A percentile compares a stretch with the other conserved stretches of the same genome.
Conservation (phyloP, 305 asterid genomes). For the Euphrasia arctica region DNA sequence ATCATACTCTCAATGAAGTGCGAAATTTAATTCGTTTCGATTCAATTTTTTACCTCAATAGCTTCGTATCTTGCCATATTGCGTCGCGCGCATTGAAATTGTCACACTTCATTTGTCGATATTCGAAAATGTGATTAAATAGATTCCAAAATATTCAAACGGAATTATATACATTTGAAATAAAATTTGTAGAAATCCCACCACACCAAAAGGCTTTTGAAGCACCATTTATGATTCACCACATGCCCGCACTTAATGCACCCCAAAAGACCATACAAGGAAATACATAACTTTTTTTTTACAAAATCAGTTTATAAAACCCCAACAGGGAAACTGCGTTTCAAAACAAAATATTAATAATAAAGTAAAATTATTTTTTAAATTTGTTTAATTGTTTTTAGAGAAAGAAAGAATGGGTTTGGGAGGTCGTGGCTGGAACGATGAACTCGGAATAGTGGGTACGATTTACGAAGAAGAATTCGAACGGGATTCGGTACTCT, state of each 20-base stretch:
- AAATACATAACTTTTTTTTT: background rate
- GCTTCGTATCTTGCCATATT: too few relatives aligned
- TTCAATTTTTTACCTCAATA: too few relatives aligned
- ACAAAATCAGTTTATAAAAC: background rate
- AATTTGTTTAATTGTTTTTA: background rate
- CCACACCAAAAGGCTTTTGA: background rate
- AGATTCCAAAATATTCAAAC: too few relatives aligned
- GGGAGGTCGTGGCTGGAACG: constrained; percentile 32
- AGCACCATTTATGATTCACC: constrained; percentile 37
- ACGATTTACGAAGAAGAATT: constrained; percentile 35
- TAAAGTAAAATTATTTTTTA: background rate
- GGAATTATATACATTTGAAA: too few relatives aligned
- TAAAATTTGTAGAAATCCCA: constrained; percentile 13
- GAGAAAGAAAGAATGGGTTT: constrained; percentile 23
- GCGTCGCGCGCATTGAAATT: too few relatives aligned
- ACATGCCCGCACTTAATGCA: constrained; percentile 42
- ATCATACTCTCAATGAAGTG: too few relatives aligned
- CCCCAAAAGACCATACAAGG: constrained; percentile 25
- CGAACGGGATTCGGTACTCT: constrained; percentile 29
- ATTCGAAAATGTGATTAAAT: background rate
- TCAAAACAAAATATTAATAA: too few relatives aligned
- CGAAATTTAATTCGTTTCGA: too few relatives aligned
- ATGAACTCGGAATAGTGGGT: constrained; percentile 40
- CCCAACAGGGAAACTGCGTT: constrained; percentile 1
- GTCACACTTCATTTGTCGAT: too few relatives aligned